These are phyloP conservation scores for Veloboletus limbatus DNA, from an alignment of 1,284 basidiomycete genomes.

Conservation along the genomic window DNA sequence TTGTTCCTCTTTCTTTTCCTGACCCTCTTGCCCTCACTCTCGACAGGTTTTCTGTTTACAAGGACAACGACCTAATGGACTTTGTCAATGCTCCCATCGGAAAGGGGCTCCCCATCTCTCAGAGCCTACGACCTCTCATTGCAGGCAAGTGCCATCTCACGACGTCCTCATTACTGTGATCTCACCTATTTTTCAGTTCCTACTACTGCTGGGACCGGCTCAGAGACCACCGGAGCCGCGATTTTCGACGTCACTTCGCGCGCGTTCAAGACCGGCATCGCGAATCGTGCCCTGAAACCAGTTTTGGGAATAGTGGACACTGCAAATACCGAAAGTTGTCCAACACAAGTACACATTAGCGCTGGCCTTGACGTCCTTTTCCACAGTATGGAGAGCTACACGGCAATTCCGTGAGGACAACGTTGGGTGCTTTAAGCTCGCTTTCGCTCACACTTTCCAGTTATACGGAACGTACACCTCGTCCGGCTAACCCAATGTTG, in stretches of 20 bases:
- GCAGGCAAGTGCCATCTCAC: slow-evolving; percentile 49
- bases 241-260: slow-evolving; percentile 91
- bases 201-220: slow-evolving; percentile 97
- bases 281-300: slow-evolving; percentile 88
- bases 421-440: not conserved
- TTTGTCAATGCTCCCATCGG: slow-evolving; percentile 97
- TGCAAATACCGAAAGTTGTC: slow-evolving; percentile 83
- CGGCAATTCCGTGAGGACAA: slow-evolving; percentile 73
- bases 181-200: slow-evolving; percentile 52
- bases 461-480: slow-evolving; percentile 85
- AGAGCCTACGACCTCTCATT: slow-evolving; percentile 81
- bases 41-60: slow-evolving; percentile 78
- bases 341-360: slow-evolving; percentile 84
- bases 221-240: slow-evolving; percentile 96
- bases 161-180: not conserved
- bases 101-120: slow-evolving; percentile 82
- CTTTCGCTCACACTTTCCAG: slow-evolving; percentile 36
- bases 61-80: slow-evolving; percentile 88
- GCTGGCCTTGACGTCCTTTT: slow-evolving; percentile 92
- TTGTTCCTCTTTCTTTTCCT: slow-evolving; percentile 29
- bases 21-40: not conserved
- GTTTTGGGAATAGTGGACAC: slow-evolving; percentile 81
- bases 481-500: slow-evolving; percentile 86
- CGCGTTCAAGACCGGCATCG: slow-evolving; percentile 96
- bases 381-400: slow-evolving; percentile 93